Percentiles rank a stretch among this genome's conserved stretches.
Conservation (phyloP, 2,329 filamentous ascomycete species). For the Raffaelea arxii region DNA sequence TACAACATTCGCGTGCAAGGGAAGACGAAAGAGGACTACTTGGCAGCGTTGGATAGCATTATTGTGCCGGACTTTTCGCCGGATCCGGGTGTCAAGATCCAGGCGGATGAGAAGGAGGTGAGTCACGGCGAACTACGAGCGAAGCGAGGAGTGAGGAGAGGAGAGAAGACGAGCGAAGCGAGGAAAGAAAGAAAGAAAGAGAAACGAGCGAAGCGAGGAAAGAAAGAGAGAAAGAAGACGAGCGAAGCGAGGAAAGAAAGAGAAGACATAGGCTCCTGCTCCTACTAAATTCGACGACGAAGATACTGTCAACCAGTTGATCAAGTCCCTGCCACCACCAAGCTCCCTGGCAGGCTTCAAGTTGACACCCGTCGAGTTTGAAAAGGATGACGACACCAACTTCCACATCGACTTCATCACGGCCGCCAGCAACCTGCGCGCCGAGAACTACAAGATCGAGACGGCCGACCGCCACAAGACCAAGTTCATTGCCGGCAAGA, state of each 20-base stretch:
- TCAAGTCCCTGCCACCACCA: conserved; percentile 63
- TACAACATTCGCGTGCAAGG: conserved; percentile 88
- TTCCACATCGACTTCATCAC: conserved; percentile 99
- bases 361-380: conserved; percentile 81
- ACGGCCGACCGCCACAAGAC: conserved; percentile 92
- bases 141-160: too few relatives aligned
- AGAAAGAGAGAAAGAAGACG: too few relatives aligned
- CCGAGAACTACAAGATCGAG: conserved; percentile 96
- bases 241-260: too few relatives aligned
- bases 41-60: conserved; percentile 77
- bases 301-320: conserved; percentile 64
- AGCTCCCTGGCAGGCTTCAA: conserved; percentile 81
- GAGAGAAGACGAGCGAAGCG: too few relatives aligned
- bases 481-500: conserved; percentile 99
- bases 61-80: conserved; percentile 94
- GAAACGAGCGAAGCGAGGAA: too few relatives aligned
- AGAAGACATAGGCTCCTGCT: conserved; percentile 62
- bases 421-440: conserved; percentile 88
- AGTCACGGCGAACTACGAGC: too few relatives aligned
- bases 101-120: conserved; percentile 86
- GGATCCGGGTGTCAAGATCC: conserved; percentile 86
- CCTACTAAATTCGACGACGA: conserved; percentile 55
- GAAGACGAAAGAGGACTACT: conserved; percentile 60
- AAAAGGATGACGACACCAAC: conserved; percentile 98
- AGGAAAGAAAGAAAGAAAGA: too few relatives aligned